These are phyloP conservation scores for Acacia concinna DNA, from an alignment of 331 rosid genomes.

Conservation along the genomic window DNA sequence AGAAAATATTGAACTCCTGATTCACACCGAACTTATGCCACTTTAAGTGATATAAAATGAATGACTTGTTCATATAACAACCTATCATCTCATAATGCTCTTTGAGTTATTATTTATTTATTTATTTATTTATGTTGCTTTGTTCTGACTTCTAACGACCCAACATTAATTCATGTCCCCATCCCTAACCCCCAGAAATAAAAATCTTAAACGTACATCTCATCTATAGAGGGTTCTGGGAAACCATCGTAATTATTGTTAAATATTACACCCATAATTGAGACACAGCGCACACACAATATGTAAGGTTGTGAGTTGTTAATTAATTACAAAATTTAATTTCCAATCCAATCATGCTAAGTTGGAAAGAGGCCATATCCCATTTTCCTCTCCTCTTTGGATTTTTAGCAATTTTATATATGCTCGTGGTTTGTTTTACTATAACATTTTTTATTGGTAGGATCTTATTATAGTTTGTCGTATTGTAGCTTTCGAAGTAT, in stretches of 20 bases:
- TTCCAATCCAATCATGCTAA: not conserved
- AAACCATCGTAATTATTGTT: not conserved
- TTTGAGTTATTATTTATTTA: not conserved
- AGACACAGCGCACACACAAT: not conserved
- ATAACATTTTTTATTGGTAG: not conserved
- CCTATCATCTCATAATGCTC: not conserved
- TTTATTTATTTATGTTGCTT: not conserved
- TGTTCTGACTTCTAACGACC: not conserved
- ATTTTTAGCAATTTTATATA: not conserved
- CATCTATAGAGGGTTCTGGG: not conserved
- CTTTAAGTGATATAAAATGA: not conserved
- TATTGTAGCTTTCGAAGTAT: not conserved
- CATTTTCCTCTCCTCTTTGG: not conserved
- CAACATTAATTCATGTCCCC: not conserved
- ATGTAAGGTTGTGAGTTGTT: not conserved
- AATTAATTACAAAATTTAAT: not conserved
- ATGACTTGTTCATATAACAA: not conserved
- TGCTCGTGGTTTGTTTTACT: not conserved
- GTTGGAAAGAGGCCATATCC: not conserved
- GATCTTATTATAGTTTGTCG: not conserved
- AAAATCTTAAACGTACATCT: not conserved
- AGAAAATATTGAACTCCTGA: no score
- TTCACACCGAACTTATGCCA: not conserved
- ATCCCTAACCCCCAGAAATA: not conserved
- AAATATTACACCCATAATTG: not conserved